Evolutionary conservation across 306 rosid genomes (phyloP).

Genomic region (Quercus ilex): DNA sequence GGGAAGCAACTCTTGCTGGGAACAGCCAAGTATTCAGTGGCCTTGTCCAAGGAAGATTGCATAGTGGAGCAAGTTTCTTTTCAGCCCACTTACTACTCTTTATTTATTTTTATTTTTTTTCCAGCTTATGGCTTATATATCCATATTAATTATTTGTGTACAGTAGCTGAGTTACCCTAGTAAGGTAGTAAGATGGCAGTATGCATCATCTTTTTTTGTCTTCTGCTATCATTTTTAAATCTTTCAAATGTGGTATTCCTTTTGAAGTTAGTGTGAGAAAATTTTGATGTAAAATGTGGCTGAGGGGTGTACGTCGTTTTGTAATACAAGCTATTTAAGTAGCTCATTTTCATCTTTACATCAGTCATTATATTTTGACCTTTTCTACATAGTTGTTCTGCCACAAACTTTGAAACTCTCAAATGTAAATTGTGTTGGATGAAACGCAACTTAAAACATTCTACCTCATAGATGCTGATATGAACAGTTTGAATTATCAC

Average conservation of each 20-base stretch:
- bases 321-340: conserved; percentile 2
- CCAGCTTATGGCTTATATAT: background rate
- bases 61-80: conserved; percentile 5
- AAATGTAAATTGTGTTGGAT: no score
- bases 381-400: background rate
- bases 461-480: background rate
- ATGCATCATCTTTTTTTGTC: conserved; percentile 3
- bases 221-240: background rate
- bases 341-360: background rate
- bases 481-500: background rate
- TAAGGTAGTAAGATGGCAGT: conserved; percentile 2
- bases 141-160: conserved; percentile 18
- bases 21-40: conserved; percentile 99
- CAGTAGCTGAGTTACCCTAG: conserved; percentile 3
- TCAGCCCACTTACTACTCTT: background rate
- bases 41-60: conserved; percentile 90
- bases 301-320: background rate
- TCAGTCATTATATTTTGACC: background rate
- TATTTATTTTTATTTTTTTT: background rate
- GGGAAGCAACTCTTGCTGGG: conserved; percentile 99
- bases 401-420: no score
- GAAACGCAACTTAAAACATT: background rate
- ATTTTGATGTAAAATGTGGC: conserved; percentile 17
- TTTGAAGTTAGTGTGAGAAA: conserved; percentile 6
- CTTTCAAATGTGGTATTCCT: background rate